phyloP scores from a whole-genome alignment of 192 early-diverging fungal genomes.

The Allomyces macrogynus region DNA sequence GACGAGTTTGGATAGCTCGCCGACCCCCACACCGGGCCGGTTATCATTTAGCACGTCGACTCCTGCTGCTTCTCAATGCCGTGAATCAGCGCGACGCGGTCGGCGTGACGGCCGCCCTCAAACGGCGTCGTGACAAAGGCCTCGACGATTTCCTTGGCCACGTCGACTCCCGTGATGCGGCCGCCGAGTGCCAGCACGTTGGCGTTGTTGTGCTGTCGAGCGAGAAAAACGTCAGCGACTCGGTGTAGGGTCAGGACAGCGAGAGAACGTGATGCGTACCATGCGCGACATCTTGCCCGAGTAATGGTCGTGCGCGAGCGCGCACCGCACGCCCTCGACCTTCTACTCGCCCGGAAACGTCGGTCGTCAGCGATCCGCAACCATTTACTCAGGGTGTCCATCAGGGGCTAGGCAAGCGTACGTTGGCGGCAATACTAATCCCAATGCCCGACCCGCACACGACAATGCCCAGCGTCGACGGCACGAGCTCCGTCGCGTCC shows the following conservation, averaged over 20 bases:
- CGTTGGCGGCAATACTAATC: slow-evolving; percentile 15
- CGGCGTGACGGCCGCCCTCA: slow-evolving; percentile 9
- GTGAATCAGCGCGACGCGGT: slow-evolving; percentile 1
- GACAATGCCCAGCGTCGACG: slow-evolving; percentile 7
- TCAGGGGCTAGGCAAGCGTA: no score
- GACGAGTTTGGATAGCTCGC: no score
- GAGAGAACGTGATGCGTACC: slow-evolving; percentile 9
- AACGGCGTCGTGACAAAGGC: slow-evolving; percentile 10
- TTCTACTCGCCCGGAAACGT: background rate
- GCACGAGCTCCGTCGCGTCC: background rate
- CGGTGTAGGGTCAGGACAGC: no score
- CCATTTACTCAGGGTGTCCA: no score
- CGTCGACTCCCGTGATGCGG: slow-evolving; percentile 10
- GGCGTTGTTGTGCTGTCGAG: slow-evolving; percentile 13
- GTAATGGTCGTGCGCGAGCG: slow-evolving; percentile 15
- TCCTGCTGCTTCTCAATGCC: no score
- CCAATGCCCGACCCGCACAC: slow-evolving; percentile 17
- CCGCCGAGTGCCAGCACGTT: slow-evolving; percentile 13
- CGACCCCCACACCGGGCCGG: no score
- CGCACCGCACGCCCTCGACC: slow-evolving; percentile 14
- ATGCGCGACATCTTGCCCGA: slow-evolving; percentile 12
- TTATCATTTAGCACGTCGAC: no score
- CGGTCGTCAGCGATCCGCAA: no score
- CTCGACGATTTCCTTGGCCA: slow-evolving; percentile 13
- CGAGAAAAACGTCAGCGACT: background rate